These are phyloP conservation scores for Debaryomyces tyrocola DNA, from an alignment of 805 yeast species.

Conservation along the genomic window DNA sequence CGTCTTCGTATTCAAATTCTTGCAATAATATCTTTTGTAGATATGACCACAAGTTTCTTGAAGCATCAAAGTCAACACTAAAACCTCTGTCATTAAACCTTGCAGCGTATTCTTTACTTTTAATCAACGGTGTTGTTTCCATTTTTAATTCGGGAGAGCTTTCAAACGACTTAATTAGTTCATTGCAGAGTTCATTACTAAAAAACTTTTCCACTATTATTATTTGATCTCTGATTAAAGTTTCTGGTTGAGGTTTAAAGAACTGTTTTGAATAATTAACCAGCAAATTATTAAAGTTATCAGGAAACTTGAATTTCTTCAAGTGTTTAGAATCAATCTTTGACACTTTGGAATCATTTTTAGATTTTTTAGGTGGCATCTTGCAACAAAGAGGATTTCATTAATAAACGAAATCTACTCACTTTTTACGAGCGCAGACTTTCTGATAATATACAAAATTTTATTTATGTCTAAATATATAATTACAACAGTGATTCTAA, in stretches of 20 bases:
- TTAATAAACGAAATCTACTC: background rate
- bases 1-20: slow-evolving; percentile 26
- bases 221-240: slow-evolving; percentile 36
- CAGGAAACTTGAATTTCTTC: slow-evolving; percentile 16
- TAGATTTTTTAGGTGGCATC: slow-evolving; percentile 8
- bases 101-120: slow-evolving; percentile 55
- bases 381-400: background rate
- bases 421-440: too few species aligned
- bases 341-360: background rate
- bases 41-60: slow-evolving; percentile 43
- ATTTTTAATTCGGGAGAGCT: slow-evolving; percentile 18
- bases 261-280: slow-evolving; percentile 13
- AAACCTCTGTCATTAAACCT: slow-evolving; percentile 54
- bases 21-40: slow-evolving; percentile 30
- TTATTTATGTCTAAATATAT: background rate
- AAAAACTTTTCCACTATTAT: slow-evolving; percentile 41
- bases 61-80: slow-evolving; percentile 38
- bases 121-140: slow-evolving; percentile 49
- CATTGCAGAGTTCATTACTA: slow-evolving; percentile 35
- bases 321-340: background rate
- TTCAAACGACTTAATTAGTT: slow-evolving; percentile 34
- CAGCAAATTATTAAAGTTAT: slow-evolving; percentile 11
- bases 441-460: background rate
- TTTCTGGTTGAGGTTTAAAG: slow-evolving; percentile 22
- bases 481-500: slow-evolving; percentile 50